Conservation (phyloP, 73 alveolate genomes). For the Paramecium biaurelia region DNA sequence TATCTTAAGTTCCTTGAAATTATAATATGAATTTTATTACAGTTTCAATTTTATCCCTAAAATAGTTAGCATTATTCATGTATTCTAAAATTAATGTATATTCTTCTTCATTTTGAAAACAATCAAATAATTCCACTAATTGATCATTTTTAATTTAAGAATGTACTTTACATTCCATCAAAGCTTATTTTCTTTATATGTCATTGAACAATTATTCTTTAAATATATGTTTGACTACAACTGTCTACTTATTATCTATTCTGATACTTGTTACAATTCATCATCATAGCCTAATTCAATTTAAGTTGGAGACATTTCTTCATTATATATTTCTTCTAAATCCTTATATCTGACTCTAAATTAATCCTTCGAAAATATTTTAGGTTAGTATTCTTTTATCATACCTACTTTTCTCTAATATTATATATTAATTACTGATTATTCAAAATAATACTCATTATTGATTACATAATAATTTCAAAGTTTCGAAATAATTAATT, state of each 20-base stretch:
- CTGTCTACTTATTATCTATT: not conserved
- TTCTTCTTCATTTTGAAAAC: slow-evolving; percentile 66
- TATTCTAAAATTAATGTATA: slow-evolving; percentile 66
- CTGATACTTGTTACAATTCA: slow-evolving; percentile 7
- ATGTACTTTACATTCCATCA: slow-evolving; percentile 74
- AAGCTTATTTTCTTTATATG: not conserved
- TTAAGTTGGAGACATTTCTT: slow-evolving; percentile 60
- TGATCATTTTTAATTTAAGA: slow-evolving; percentile 62
- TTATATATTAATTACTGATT: not conserved
- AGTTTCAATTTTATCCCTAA: slow-evolving; percentile 64
- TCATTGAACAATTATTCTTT: not conserved
- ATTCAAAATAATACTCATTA: not conserved
- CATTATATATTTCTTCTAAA: slow-evolving; percentile 50
- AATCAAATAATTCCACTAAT: slow-evolving; percentile 69
- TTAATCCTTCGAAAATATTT: not conserved
- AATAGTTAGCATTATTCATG: slow-evolving; percentile 69
- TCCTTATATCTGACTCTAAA: slow-evolving; percentile 31
- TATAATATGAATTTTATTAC: not conserved
- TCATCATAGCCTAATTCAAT: slow-evolving; percentile 52
- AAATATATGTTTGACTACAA: not conserved
- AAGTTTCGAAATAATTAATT: not conserved
- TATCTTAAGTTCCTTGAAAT: slow-evolving; percentile 8
- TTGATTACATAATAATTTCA: not conserved
- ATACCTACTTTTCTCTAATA: not conserved
- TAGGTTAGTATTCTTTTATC: not conserved